Conservation (phyloP, 1,284 basidiomycete genomes). For the Microbotryum violaceum region DNA sequence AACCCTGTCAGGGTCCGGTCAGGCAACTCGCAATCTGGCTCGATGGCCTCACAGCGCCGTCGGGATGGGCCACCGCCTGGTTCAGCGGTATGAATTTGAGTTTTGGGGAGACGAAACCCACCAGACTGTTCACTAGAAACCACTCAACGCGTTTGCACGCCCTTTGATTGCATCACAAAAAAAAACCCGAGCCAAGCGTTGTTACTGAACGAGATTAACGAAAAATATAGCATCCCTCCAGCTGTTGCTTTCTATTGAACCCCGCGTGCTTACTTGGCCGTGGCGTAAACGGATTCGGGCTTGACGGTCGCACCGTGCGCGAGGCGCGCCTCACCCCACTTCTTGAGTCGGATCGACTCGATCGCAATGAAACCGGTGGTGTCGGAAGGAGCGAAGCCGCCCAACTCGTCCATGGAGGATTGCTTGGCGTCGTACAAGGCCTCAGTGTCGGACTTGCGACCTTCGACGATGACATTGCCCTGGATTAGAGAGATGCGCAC, state of each 20-base stretch:
- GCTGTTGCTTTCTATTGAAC: background rate
- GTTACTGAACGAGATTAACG: background rate
- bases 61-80: too few relatives aligned
- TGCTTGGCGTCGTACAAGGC: conserved; percentile 85
- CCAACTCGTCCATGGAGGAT: conserved; percentile 99
- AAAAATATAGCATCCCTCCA: background rate
- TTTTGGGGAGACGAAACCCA: too few relatives aligned
- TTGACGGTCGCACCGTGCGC: conserved; percentile 21
- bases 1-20: too few relatives aligned
- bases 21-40: too few relatives aligned
- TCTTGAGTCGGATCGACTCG: conserved; percentile 90
- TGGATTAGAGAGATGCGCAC: conserved; percentile 90
- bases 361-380: conserved; percentile 89
- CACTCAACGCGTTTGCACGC: too few relatives aligned
- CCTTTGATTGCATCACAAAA: background rate
- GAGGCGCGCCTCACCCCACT: conserved; percentile 51
- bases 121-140: too few relatives aligned
- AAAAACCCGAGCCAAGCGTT: too few relatives aligned
- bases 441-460: conserved; percentile 73
- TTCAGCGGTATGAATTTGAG: too few relatives aligned
- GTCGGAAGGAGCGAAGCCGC: conserved; percentile 90
- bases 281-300: conserved; percentile 30
- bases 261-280: background rate
- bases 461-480: conserved; percentile 91
- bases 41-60: too few relatives aligned